These are phyloP conservation scores for Scutellaria barbata DNA, from an alignment of 257 asterid genomes.

Conservation along the genomic window DNA sequence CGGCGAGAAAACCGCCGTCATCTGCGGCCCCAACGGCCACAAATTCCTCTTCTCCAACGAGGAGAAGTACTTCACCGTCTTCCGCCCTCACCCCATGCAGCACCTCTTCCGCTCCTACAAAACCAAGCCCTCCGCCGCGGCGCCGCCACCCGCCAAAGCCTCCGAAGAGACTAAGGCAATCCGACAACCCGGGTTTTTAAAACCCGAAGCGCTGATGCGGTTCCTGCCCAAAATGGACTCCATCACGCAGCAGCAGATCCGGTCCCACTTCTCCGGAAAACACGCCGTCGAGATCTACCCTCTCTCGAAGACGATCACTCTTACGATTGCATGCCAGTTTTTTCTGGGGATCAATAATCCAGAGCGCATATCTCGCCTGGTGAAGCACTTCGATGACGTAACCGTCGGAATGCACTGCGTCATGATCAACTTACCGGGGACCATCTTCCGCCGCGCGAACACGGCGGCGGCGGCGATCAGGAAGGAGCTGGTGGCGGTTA, in stretches of 20 bases:
- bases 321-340: constrained; percentile 59
- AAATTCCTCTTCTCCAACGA: constrained; percentile 77
- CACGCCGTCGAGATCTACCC: constrained; percentile 47
- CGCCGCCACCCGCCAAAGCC: constrained; percentile 20
- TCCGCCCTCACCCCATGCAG: constrained; percentile 70
- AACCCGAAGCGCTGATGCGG: constrained; percentile 63
- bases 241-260: constrained; percentile 41
- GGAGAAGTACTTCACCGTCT: constrained; percentile 54
- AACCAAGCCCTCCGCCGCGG: constrained; percentile 28
- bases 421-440: constrained; percentile 60
- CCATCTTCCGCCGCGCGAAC: constrained; percentile 52
- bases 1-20: constrained; percentile 75
- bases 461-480: constrained; percentile 64
- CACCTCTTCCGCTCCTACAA: constrained; percentile 63
- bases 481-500: constrained; percentile 54
- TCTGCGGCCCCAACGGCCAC: constrained; percentile 75
- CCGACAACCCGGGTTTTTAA: constrained; percentile 73
- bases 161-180: constrained; percentile 41
- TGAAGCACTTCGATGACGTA: constrained; percentile 55
- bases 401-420: constrained; percentile 64
- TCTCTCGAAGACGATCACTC: constrained; percentile 53
- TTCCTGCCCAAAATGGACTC: constrained; percentile 57
- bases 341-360: constrained; percentile 60
- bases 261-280: constrained; percentile 44
- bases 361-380: constrained; percentile 49